Evolutionary conservation across 1,284 basidiomycete species (phyloP).

Genomic region (Ustilago vetiveriae): DNA sequence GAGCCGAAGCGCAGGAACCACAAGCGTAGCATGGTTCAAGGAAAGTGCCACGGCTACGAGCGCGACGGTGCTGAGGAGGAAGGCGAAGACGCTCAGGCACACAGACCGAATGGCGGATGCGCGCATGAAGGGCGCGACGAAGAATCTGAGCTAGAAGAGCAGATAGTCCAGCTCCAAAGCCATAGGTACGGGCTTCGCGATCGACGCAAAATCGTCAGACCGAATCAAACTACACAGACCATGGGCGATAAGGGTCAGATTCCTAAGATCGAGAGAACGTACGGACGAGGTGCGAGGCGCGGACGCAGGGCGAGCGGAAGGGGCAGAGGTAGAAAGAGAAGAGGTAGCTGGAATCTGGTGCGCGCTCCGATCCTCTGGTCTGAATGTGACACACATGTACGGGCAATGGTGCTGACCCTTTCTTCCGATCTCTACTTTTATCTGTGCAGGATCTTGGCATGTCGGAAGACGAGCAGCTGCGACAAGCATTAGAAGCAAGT

Average conservation of each 20-base stretch:
- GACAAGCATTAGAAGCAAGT: conserved; percentile 47
- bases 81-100: no score
- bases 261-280: conserved; percentile 6
- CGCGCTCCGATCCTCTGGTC: conserved; percentile 7
- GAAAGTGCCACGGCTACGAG: no score
- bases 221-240: conserved; percentile 1
- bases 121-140: neutral
- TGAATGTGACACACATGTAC: neutral
- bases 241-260: conserved; percentile 1
- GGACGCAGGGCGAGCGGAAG: neutral
- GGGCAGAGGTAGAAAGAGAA: neutral
- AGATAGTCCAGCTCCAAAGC: neutral
- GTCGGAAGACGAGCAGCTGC: conserved; percentile 51
- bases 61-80: no score
- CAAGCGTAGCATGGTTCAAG: no score
- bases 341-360: conserved; percentile 22
- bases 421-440: neutral
- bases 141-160: neutral
- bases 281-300: neutral
- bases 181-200: conserved; percentile 22
- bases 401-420: conserved; percentile 3
- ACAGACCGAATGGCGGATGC: no score
- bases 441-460: conserved; percentile 29
- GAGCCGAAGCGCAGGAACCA: no score
- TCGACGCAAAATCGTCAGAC: conserved; percentile 11